These are phyloP conservation scores for Pythium folliculosum DNA, from an alignment of 352 stramenopile genomes.

Conservation along the genomic window DNA sequence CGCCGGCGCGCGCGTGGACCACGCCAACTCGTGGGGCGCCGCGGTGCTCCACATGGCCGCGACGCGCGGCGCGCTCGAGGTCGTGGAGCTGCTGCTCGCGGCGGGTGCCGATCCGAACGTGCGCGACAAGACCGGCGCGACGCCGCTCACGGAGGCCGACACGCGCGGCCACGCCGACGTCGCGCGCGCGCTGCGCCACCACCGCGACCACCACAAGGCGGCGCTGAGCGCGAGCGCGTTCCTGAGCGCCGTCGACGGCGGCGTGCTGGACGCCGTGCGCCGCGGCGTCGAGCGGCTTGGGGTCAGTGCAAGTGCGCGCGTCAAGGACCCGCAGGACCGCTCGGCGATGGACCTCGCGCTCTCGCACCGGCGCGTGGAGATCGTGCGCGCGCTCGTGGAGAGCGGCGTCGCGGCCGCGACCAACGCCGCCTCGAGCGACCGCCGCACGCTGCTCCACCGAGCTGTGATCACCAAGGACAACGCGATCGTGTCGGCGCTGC, in stretches of 20 bases:
- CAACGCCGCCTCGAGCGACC: conserved; percentile 31
- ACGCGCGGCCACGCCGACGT: neutral
- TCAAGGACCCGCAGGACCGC: conserved; percentile 17
- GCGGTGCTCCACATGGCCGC: conserved; percentile 32
- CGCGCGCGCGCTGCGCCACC: neutral
- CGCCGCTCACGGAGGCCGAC: conserved; percentile 2
- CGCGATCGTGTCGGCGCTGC: neutral
- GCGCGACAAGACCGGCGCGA: conserved; percentile 21
- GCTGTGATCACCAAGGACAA: conserved; percentile 19
- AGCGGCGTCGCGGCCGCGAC: neutral
- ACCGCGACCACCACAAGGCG: neutral
- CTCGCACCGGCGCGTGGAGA: conserved; percentile 35
- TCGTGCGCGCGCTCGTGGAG: conserved; percentile 35
- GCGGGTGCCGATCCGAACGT: conserved; percentile 32
- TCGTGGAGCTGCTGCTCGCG: conserved; percentile 24
- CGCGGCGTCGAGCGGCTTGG: conserved; percentile 20
- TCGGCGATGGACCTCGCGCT: conserved; percentile 43
- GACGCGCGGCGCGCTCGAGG: neutral
- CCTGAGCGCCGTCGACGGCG: neutral
- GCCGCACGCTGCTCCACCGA: conserved; percentile 28
- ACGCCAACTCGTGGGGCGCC: conserved; percentile 19
- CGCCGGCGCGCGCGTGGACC: conserved; percentile 30
- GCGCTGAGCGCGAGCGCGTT: neutral
- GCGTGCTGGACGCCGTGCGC: neutral
- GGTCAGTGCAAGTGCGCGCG: no score